These are phyloP conservation scores for Mortierella antarctica DNA, from an alignment of 192 early-diverging fungal genomes.

Conservation along the genomic window DNA sequence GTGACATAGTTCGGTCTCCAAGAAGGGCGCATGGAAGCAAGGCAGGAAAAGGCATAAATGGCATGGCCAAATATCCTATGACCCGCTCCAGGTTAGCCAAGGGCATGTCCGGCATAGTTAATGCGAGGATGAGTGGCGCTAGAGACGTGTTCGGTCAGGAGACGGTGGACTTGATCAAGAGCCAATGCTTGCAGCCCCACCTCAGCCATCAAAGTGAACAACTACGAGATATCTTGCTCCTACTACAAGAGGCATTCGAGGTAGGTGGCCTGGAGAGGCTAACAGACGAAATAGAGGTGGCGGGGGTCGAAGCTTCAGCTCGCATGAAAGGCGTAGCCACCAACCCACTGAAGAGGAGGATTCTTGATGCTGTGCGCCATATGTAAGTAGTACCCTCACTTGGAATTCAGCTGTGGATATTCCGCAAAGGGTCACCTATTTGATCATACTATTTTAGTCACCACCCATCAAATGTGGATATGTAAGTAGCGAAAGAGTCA, in stretches of 20 bases:
- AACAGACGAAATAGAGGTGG: neutral
- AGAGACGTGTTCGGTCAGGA: constrained; percentile 3
- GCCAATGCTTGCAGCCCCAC: neutral
- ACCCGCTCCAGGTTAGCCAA: too few species aligned
- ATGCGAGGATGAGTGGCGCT: constrained; percentile 1
- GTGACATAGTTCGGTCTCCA: too few species aligned
- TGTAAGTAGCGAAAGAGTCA: too few species aligned
- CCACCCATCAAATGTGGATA: too few species aligned
- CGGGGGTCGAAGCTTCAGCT: neutral
- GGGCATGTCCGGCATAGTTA: constrained; percentile 6
- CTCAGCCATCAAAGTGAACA: neutral
- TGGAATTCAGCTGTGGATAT: neutral
- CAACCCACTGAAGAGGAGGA: constrained; percentile 1
- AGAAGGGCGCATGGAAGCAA: too few species aligned
- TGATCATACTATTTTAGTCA: too few species aligned
- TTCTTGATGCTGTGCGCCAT: constrained; percentile 6
- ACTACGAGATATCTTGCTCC: neutral
- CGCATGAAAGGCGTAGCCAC: neutral
- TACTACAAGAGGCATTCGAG: neutral
- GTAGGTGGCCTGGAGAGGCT: neutral
- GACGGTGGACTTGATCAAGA: constrained; percentile 4
- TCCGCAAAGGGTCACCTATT: too few species aligned
- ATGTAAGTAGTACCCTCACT: constrained; percentile 12
- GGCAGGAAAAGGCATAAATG: too few species aligned
- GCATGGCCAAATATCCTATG: too few species aligned